Evolutionary conservation across 257 asterid species (phyloP).

Genomic region (Solanum pinnatisectum): DNA sequence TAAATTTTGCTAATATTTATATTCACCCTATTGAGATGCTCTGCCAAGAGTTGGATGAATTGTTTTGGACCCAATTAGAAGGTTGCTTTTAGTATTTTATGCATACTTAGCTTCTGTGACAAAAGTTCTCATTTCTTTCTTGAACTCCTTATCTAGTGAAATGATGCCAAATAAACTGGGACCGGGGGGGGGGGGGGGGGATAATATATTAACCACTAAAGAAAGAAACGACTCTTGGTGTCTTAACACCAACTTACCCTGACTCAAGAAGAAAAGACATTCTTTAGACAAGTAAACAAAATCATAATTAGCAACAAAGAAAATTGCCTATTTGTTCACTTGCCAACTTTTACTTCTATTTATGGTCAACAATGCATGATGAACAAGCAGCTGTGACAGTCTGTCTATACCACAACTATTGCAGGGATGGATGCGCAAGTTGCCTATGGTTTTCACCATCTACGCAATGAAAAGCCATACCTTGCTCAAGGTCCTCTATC

Average conservation of each 20-base stretch:
- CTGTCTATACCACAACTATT: constrained; percentile 8
- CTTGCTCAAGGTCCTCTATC: constrained; percentile 94
- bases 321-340: neutral
- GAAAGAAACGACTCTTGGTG: neutral
- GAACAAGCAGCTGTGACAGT: neutral
- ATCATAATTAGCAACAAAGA: neutral
- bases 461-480: constrained; percentile 85
- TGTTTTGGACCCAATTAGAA: neutral
- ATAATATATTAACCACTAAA: neutral
- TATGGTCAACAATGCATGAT: neutral
- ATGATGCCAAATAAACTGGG: neutral
- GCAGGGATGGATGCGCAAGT: constrained; percentile 98
- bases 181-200: neutral
- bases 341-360: neutral
- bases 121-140: neutral
- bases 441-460: constrained; percentile 89
- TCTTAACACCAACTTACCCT: neutral
- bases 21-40: neutral
- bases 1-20: neutral
- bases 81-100: neutral
- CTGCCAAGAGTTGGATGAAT: neutral
- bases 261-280: neutral
- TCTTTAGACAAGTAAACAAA: neutral
- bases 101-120: neutral
- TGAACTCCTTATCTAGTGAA: neutral